Conservation (phyloP, 768 basidiomycete genomes). For the Coprinopsis strossmayeri region DNA sequence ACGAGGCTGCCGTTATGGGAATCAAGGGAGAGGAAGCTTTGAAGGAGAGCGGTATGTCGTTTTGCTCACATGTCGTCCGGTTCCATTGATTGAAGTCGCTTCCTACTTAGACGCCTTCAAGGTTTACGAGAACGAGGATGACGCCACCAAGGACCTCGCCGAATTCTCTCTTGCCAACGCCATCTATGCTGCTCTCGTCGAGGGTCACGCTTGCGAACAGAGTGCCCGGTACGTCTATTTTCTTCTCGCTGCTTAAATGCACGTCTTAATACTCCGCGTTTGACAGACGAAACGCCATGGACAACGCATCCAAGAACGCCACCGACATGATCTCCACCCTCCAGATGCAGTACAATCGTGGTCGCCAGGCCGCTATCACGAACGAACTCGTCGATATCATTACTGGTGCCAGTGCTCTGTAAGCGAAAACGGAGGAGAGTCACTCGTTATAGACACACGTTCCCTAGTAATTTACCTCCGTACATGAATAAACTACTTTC, state of each 20-base stretch:
- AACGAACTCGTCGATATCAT: slow-evolving; percentile 93
- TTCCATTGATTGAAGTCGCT: not conserved
- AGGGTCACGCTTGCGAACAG: slow-evolving; percentile 94
- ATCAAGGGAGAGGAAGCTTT: slow-evolving; percentile 80
- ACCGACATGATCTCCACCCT: slow-evolving; percentile 83
- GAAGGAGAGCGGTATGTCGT: slow-evolving; percentile 66
- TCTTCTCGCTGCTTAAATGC: slow-evolving; percentile 2
- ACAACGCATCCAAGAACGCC: slow-evolving; percentile 99
- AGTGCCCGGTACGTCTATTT: slow-evolving; percentile 63
- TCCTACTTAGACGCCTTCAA: slow-evolving; percentile 72
- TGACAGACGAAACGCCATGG: slow-evolving; percentile 93
- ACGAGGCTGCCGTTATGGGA: slow-evolving; percentile 70
- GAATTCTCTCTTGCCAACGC: slow-evolving; percentile 97
- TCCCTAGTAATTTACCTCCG: not conserved
- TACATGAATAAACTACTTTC: not conserved
- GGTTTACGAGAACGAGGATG: slow-evolving; percentile 97
- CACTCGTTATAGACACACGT: not conserved
- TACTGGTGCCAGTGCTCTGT: slow-evolving; percentile 58
- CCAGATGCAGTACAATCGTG: slow-evolving; percentile 96
- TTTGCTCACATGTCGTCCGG: not conserved
- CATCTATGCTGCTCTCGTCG: slow-evolving; percentile 88
- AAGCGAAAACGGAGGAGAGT: slow-evolving; percentile 14
- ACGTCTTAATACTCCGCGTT: not conserved
- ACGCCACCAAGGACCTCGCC: slow-evolving; percentile 85
- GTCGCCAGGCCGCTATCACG: slow-evolving; percentile 96